A percentile compares a stretch with the other conserved stretches of the same genome.
phyloP scores from a whole-genome alignment of 352 stramenopile genomes.

The Phytophthora fragariaefolia region DNA sequence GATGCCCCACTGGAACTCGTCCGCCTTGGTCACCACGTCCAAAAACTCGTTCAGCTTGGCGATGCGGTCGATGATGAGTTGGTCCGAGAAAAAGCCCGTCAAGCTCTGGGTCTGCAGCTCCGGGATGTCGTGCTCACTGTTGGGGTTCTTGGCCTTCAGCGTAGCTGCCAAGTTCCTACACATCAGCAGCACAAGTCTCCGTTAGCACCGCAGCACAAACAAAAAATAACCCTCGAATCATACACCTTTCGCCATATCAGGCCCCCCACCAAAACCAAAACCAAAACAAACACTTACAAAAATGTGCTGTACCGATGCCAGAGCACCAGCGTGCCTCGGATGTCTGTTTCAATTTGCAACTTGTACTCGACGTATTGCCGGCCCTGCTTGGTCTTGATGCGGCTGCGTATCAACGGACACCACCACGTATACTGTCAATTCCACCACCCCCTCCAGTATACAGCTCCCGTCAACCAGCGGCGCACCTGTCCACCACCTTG shows the following conservation, averaged over 20 bases:
- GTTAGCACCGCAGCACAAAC: not conserved
- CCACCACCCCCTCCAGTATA: constrained; percentile 4
- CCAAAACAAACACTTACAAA: constrained; percentile 53
- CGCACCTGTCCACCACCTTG: constrained; percentile 86
- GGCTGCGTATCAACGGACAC: constrained; percentile 45
- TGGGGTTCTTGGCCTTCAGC: constrained; percentile 83
- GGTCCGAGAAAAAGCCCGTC: constrained; percentile 84
- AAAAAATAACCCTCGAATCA: not conserved
- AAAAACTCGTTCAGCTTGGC: constrained; percentile 89
- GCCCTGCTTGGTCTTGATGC: constrained; percentile 88
- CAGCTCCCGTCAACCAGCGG: not conserved
- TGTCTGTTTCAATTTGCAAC: constrained; percentile 89
- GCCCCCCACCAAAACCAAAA: too few species aligned
- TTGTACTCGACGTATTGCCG: constrained; percentile 91
- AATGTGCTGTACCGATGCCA: constrained; percentile 92
- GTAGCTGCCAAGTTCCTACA: constrained; percentile 79
- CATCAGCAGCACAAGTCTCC: not conserved
- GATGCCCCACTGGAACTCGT: constrained; percentile 91
- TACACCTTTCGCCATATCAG: constrained; percentile 26
- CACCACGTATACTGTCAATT: constrained; percentile 26
- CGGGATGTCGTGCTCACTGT: constrained; percentile 73
- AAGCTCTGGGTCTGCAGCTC: constrained; percentile 86
- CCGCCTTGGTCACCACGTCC: constrained; percentile 82
- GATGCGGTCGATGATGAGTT: constrained; percentile 88
- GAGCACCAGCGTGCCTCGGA: constrained; percentile 82